phyloP scores from a whole-genome alignment of 1,284 basidiomycete species.

The Ganoderma lingzhi region DNA sequence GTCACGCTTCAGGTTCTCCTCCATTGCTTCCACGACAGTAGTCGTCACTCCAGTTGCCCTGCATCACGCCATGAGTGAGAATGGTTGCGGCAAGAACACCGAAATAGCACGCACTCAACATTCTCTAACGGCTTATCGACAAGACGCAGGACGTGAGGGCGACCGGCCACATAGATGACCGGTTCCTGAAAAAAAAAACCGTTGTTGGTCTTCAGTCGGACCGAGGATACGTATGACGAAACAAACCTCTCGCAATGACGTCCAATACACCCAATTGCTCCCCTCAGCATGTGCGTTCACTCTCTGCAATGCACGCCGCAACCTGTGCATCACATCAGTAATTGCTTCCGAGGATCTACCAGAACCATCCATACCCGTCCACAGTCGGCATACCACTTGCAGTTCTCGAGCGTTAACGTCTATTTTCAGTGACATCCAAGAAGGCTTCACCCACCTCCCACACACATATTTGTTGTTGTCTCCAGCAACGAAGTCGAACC shows the following conservation, averaged over 20 bases:
- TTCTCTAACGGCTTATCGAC: conserved; percentile 92
- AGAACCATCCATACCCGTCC: conserved; percentile 67
- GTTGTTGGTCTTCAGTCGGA: conserved; percentile 11
- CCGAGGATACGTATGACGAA: neutral
- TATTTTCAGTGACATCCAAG: neutral
- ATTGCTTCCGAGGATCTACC: neutral
- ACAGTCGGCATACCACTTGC: conserved; percentile 88
- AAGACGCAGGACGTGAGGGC: conserved; percentile 94
- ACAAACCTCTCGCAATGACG: conserved; percentile 84
- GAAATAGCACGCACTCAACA: conserved; percentile 73
- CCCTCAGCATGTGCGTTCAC: conserved; percentile 84
- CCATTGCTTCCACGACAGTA: conserved; percentile 93
- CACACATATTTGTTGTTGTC: conserved; percentile 75
- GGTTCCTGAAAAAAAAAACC: conserved; percentile 74
- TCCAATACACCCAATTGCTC: conserved; percentile 84
- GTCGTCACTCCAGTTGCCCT: conserved; percentile 96
- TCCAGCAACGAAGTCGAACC: conserved; percentile 48
- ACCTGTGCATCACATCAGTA: conserved; percentile 49
- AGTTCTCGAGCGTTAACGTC: conserved; percentile 5
- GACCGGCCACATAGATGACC: conserved; percentile 90
- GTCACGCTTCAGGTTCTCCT: conserved; percentile 89
- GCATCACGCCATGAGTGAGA: conserved; percentile 9
- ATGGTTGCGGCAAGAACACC: neutral
- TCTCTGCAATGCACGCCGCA: conserved; percentile 83
- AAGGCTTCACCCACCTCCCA: conserved; percentile 68